Evolutionary conservation across 208 protist species (phyloP), one percentile per base, ranked within the genome.

Genomic region (Trypanosoma boissoni): DNA sequence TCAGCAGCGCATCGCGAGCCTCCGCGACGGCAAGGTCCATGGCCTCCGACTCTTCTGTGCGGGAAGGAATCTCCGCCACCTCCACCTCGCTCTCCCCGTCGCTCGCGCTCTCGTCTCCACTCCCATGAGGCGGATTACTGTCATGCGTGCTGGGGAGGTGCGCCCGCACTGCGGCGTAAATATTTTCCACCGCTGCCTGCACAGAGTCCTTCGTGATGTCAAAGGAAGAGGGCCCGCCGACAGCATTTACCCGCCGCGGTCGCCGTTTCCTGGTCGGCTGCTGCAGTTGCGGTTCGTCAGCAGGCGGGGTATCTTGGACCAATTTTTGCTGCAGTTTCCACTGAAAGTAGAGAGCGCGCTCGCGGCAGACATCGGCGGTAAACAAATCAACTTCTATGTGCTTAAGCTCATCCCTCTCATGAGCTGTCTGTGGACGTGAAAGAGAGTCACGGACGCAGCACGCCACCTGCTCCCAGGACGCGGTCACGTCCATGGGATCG

Each of bases 1-100:
- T 75, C 23, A 96, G 72, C 16, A 95, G 69, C 23, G 67, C 78
- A 55, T 93, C 84, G n/a, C 78, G 72, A 1, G 86, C 89, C 16
- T 64, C 53, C 28, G 81, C 80, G 20, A 79, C 46, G 41, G 56
- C 71, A 29, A 46, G 58, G 46, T 95, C 74, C n/a, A 72, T 56
- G 27, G 56, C 21, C 42, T 56, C 46, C 45, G 91, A 82, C 45
- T 72, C 76, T 1, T 64, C 70, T n/a, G 61, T 88, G 29, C 60
- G 76, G 24, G 80, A 49, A 31, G 69, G 52, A 16, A 90, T 67
- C 0, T 89, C 80, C 5, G 71, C 43, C 4, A 83, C 68, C 4
- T 64, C 42, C 8, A 61, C 32, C 16, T 4, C 43, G n/a, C n/a
- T n/a, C 18, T 32, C 52, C 12, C 61, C 64, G 42, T 61, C 64